A percentile compares a stretch with the other conserved stretches of the same genome.
Evolutionary conservation across 768 basidiomycete genomes (phyloP).

Genomic region (Pleurotus sapidus): DNA sequence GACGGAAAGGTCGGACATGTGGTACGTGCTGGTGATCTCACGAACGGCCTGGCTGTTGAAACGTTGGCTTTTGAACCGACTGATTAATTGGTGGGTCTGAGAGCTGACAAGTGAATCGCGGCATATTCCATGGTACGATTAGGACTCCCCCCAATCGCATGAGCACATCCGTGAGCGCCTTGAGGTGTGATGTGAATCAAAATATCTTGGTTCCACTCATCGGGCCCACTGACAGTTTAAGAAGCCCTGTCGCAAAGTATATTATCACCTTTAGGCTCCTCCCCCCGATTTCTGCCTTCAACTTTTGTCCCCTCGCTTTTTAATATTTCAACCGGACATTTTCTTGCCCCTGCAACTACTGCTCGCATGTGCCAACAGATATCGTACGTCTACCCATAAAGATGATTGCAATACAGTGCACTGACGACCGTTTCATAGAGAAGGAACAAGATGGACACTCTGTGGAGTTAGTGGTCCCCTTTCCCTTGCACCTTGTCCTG

Average conservation of each 20-base stretch:
- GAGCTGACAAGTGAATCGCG: slow-evolving; percentile 19
- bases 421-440: slow-evolving; percentile 34
- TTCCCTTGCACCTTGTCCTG: background rate
- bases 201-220: slow-evolving; percentile 8
- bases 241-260: slow-evolving; percentile 2
- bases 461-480: slow-evolving; percentile 55
- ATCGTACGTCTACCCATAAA: slow-evolving; percentile 50
- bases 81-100: slow-evolving; percentile 24
- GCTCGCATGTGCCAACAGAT: slow-evolving; percentile 67
- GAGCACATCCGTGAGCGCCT: slow-evolving; percentile 18
- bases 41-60: slow-evolving; percentile 19
- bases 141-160: slow-evolving; percentile 22
- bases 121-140: slow-evolving; percentile 21
- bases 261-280: slow-evolving; percentile 14
- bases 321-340: background rate
- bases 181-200: slow-evolving; percentile 9
- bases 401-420: background rate
- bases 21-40: slow-evolving; percentile 25
- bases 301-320: background rate
- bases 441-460: slow-evolving; percentile 73
- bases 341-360: background rate
- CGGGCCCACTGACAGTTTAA: background rate
- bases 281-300: slow-evolving; percentile 13
- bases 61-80: slow-evolving; percentile 18
- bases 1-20: slow-evolving; percentile 28